phyloP scores from a whole-genome alignment of 1,284 basidiomycete genomes.

The Fomitopsis schrenkii region DNA sequence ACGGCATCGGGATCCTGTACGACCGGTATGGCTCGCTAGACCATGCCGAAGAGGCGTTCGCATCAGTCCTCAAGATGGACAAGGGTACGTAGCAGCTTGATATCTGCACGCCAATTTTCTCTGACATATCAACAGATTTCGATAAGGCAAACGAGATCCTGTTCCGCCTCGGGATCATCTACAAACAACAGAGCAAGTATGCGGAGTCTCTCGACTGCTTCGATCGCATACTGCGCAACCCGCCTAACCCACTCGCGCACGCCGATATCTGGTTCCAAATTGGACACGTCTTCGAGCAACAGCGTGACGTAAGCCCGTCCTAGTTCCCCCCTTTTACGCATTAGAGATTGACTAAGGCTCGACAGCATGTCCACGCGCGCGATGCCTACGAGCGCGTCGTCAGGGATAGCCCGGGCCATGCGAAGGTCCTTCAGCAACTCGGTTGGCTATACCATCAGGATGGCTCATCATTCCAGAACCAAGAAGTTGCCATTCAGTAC shows the following conservation, averaged over 20 bases:
- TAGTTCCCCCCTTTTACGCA: neutral
- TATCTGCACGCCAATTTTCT: neutral
- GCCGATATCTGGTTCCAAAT: constrained; percentile 99
- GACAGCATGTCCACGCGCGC: constrained; percentile 82
- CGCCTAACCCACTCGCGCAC: constrained; percentile 92
- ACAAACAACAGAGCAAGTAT: constrained; percentile 98
- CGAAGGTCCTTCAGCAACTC: constrained; percentile 96
- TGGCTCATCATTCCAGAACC: constrained; percentile 91
- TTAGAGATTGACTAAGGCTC: neutral
- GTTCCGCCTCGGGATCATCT: constrained; percentile 97
- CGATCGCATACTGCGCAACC: constrained; percentile 93
- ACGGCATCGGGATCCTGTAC: constrained; percentile 98
- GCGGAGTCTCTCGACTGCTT: constrained; percentile 86
- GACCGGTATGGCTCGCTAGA: constrained; percentile 98
- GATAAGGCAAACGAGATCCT: constrained; percentile 99
- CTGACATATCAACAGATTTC: constrained; percentile 59
- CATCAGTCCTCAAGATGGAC: constrained; percentile 95
- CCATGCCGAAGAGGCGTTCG: constrained; percentile 98
- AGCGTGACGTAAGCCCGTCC: constrained; percentile 77
- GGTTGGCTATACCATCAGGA: constrained; percentile 98
- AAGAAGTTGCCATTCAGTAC: constrained; percentile 91
- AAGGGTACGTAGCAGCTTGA: constrained; percentile 56
- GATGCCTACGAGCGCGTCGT: constrained; percentile 98
- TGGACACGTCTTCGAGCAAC: constrained; percentile 97
- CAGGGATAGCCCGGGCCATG: constrained; percentile 88